These are phyloP conservation scores for Vigna reflexopilosa DNA, from an alignment of 306 rosid genomes.

Conservation along the genomic window DNA sequence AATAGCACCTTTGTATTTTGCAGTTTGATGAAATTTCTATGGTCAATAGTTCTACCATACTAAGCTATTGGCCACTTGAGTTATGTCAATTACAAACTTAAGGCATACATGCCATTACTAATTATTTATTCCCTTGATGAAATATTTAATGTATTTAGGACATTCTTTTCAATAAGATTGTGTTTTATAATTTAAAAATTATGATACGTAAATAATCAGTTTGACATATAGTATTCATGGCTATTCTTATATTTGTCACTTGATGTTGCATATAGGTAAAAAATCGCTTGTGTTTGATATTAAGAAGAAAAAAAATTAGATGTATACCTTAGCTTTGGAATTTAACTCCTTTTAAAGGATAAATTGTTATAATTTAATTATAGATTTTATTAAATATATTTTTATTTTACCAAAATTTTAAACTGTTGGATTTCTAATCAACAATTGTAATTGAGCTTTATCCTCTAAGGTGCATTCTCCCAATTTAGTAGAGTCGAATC, in stretches of 20 bases:
- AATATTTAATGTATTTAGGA: not conserved
- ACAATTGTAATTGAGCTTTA: no score
- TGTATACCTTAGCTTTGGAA: not conserved
- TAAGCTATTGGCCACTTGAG: constrained; percentile 32
- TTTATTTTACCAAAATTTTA: no score
- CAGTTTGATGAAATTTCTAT: constrained; percentile 16
- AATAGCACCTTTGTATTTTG: constrained; percentile 22
- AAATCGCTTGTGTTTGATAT: not conserved
- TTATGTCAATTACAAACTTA: constrained; percentile 31
- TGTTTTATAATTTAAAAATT: not conserved
- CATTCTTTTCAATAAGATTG: constrained; percentile 21
- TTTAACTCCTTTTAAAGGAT: no score
- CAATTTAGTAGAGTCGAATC: no score
- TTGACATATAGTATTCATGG: not conserved
- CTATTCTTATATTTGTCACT: not conserved
- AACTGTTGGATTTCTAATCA: no score
- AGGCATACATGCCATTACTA: not conserved
- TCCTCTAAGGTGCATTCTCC: no score
- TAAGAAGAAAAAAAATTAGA: not conserved
- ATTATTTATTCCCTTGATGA: constrained; percentile 22
- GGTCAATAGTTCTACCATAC: constrained; percentile 10
- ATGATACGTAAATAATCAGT: constrained; percentile 22
- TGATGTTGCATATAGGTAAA: not conserved
- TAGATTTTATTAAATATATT: no score
- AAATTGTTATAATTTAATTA: no score